These are phyloP conservation scores for Gonium pectorale DNA, from an alignment of 139 green algal species.

Conservation along the genomic window DNA sequence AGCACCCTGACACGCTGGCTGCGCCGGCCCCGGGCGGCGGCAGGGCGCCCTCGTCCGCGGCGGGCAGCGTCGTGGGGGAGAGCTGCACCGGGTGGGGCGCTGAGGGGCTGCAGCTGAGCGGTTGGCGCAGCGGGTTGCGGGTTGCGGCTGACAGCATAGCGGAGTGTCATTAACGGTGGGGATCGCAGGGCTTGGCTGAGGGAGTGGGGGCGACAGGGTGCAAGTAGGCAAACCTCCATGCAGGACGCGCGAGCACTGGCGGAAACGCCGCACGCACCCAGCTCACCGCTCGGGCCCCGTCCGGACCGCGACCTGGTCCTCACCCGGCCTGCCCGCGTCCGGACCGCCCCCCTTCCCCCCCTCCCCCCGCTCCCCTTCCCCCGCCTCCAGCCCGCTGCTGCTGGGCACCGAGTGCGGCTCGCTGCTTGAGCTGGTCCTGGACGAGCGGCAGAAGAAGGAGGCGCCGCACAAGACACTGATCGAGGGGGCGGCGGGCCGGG, in stretches of 20 bases:
- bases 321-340: too few species aligned
- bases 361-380: not conserved
- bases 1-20: not conserved
- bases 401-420: constrained; percentile 74
- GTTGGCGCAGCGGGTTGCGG: too few species aligned
- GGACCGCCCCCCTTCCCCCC: not conserved
- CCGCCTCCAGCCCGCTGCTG: constrained; percentile 64
- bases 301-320: too few species aligned
- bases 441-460: constrained; percentile 71
- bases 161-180: too few species aligned
- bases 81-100: constrained; percentile 16
- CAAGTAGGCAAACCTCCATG: too few species aligned
- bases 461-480: constrained; percentile 48
- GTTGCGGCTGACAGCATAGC: too few species aligned
- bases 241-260: too few species aligned
- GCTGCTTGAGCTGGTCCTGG: constrained; percentile 66
- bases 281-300: too few species aligned
- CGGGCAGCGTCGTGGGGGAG: not conserved
- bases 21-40: not conserved
- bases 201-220: too few species aligned
- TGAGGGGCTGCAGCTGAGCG: too few species aligned
- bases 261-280: too few species aligned
- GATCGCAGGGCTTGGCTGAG: too few species aligned
- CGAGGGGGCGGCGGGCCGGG: constrained; percentile 23
- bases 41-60: not conserved